phyloP scores from a whole-genome alignment of 2,329 filamentous ascomycete genomes.

The Xylariaceae sp. region DNA sequence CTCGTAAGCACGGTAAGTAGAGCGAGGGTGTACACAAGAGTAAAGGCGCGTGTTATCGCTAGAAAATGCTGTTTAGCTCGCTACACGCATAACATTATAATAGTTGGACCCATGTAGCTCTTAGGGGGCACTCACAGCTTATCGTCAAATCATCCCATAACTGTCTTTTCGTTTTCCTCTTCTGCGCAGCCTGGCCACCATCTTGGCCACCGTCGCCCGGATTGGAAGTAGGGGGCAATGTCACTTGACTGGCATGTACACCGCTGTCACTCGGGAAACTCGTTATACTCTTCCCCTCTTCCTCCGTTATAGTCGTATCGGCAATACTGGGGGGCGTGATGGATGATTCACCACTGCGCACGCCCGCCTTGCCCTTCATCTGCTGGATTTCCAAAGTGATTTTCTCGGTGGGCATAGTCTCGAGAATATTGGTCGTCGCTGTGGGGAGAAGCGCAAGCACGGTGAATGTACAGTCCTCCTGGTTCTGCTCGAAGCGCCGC shows the following conservation, averaged over 20 bases:
- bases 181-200: slow-evolving; percentile 50
- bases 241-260: slow-evolving; percentile 78
- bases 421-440: slow-evolving; percentile 84
- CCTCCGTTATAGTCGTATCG: slow-evolving; percentile 76
- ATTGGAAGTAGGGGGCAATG: slow-evolving; percentile 55
- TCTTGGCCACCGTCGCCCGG: slow-evolving; percentile 42
- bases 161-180: slow-evolving; percentile 82
- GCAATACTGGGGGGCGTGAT: slow-evolving; percentile 58
- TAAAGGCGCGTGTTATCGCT: slow-evolving; percentile 91
- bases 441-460: slow-evolving; percentile 94
- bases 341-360: slow-evolving; percentile 57
- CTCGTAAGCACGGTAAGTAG: slow-evolving; percentile 90
- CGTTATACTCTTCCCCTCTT: slow-evolving; percentile 76
- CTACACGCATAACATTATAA: not conserved
- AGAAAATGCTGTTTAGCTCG: slow-evolving; percentile 11
- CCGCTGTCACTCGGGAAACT: slow-evolving; percentile 82
- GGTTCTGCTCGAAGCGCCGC: slow-evolving; percentile 96
- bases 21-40: slow-evolving; percentile 86
- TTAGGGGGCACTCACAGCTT: slow-evolving; percentile 67
- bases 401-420: slow-evolving; percentile 86
- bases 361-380: slow-evolving; percentile 76
- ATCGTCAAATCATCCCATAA: slow-evolving; percentile 98
- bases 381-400: slow-evolving; percentile 93
- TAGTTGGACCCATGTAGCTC: not conserved
- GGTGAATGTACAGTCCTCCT: slow-evolving; percentile 97